Conservation (phyloP, 2,329 filamentous ascomycete species). For the Monilinia vaccinii-corymbosi region DNA sequence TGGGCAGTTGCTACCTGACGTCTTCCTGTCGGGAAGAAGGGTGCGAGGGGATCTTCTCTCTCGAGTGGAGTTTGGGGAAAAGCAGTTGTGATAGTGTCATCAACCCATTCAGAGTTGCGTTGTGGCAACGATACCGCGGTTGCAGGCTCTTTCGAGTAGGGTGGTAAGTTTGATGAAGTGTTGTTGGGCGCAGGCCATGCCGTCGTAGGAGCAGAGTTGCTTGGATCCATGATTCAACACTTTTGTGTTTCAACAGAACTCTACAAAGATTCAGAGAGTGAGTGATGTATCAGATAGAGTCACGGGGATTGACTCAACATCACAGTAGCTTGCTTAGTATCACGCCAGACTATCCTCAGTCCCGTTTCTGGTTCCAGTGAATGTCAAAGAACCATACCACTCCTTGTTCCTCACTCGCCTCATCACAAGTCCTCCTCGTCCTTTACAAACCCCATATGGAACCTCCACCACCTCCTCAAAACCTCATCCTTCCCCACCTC, state of each 20-base stretch:
- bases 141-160: background rate
- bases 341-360: background rate
- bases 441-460: slow-evolving; percentile 21
- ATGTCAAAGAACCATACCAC: background rate
- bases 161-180: background rate
- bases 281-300: background rate
- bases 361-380: background rate
- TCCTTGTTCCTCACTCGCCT: background rate
- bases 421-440: background rate
- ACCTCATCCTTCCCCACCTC: slow-evolving; percentile 17
- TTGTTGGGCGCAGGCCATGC: background rate
- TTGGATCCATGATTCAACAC: background rate
- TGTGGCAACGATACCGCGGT: background rate
- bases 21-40: background rate
- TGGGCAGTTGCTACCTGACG: background rate
- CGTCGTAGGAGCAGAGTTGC: background rate
- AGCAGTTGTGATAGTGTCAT: background rate
- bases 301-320: background rate
- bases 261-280: background rate
- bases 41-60: background rate
- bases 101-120: background rate
- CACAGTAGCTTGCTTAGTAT: background rate
- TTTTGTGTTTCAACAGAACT: too few species aligned
- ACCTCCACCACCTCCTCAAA: slow-evolving; percentile 24
- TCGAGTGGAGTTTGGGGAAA: background rate